Evolutionary conservation across 164 flowering plant species (phyloP).

Genomic region (Dillenia turbinata): DNA sequence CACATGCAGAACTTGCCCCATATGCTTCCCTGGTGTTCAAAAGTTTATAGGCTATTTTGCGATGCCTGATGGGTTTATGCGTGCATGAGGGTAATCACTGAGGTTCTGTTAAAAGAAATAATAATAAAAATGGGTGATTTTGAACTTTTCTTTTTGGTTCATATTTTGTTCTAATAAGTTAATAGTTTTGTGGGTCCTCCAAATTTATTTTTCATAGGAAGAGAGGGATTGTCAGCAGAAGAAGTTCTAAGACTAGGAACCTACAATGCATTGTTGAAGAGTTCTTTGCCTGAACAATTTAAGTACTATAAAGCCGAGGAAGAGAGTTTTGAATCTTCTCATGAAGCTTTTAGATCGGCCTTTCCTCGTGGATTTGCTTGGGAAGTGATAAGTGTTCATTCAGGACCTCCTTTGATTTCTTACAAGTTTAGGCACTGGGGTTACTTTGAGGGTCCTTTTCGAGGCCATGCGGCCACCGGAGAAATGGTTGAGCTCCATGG

Average conservation of each 20-base stretch:
- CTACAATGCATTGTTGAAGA: constrained; percentile 82
- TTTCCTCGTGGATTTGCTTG: constrained; percentile 90
- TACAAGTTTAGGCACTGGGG: constrained; percentile 97
- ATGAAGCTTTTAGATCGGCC: constrained; percentile 56
- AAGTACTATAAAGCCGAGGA: constrained; percentile 69
- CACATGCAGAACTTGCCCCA: not conserved
- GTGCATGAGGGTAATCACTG: no score
- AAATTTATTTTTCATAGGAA: constrained; percentile 36
- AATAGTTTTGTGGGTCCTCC: no score
- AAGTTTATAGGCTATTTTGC: no score
- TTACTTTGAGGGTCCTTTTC: constrained; percentile 78
- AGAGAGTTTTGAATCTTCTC: constrained; percentile 83
- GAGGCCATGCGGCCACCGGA: constrained; percentile 82
- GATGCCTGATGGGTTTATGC: no score
- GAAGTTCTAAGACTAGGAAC: constrained; percentile 70
- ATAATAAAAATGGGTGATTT: no score
- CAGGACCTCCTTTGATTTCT: constrained; percentile 72
- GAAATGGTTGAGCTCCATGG: constrained; percentile 67
- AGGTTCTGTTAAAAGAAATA: no score
- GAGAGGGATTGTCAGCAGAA: constrained; percentile 67
- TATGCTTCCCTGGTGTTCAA: not conserved
- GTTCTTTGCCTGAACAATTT: constrained; percentile 58
- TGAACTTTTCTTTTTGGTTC: no score
- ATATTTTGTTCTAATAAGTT: no score
- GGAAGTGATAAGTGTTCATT: constrained; percentile 74